phyloP scores from a whole-genome alignment of 2,329 filamentous ascomycete genomes.

The Clonostachys chloroleuca region DNA sequence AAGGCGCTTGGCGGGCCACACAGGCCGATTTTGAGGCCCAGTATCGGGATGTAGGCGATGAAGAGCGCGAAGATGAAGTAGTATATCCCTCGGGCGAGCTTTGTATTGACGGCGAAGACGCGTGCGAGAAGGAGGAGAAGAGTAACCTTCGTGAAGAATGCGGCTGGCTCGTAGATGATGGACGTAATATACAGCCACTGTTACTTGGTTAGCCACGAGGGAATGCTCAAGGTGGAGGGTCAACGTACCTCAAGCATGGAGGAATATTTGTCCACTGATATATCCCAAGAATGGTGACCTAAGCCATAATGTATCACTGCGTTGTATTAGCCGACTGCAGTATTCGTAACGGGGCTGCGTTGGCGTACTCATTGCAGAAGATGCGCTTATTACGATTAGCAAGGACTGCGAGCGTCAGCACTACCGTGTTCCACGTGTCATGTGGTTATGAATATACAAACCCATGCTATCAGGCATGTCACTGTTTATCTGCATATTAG shows the following conservation, averaged over 20 bases:
- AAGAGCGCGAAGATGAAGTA: constrained; percentile 16
- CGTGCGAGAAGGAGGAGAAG: constrained; percentile 22
- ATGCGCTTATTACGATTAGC: too few species aligned
- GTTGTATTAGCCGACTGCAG: too few species aligned
- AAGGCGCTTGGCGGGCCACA: constrained; percentile 14
- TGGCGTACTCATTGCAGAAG: background rate
- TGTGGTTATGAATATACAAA: background rate
- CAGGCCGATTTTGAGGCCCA: constrained; percentile 16
- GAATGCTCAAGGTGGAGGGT: background rate
- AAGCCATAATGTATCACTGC: constrained; percentile 13
- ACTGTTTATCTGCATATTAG: constrained; percentile 4
- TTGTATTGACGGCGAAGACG: constrained; percentile 16
- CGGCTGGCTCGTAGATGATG: constrained; percentile 18
- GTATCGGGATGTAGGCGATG: constrained; percentile 16
- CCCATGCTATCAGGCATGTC: constrained; percentile 8
- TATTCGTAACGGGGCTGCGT: too few species aligned
- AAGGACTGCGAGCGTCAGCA: too few species aligned
- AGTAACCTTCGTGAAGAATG: constrained; percentile 23
- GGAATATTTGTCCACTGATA: constrained; percentile 6
- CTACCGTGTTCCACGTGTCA: too few species aligned
- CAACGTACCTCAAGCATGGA: constrained; percentile 3
- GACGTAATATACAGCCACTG: constrained; percentile 19
- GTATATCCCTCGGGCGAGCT: constrained; percentile 15
- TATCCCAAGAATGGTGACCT: constrained; percentile 13
- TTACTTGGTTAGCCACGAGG: too few species aligned